phyloP scores from a whole-genome alignment of 148 eudicot species.

The Polygonum maritimum region DNA sequence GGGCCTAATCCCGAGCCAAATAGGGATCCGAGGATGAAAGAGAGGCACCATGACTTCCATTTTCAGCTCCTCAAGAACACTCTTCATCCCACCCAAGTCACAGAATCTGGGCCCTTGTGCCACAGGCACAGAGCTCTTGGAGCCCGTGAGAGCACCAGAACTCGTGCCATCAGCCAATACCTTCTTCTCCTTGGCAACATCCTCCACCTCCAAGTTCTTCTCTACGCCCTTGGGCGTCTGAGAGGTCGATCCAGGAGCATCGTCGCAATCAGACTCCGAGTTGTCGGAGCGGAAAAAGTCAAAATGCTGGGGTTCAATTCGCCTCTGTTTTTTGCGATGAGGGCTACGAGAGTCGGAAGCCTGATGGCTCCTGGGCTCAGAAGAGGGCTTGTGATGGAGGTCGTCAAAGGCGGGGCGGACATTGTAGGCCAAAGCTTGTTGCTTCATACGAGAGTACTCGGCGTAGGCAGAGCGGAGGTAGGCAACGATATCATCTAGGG shows the following conservation, averaged over 20 bases:
- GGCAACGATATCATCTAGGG: conserved; percentile 18
- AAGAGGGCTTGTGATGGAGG: conserved; percentile 6
- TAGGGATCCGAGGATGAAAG: conserved; percentile 41
- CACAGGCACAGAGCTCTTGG: conserved; percentile 7
- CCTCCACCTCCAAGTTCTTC: conserved; percentile 41
- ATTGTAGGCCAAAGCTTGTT: neutral
- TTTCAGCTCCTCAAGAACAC: conserved; percentile 47
- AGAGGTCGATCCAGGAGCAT: conserved; percentile 16
- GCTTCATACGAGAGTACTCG: conserved; percentile 16
- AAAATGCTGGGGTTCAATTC: neutral
- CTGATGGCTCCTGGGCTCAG: neutral
- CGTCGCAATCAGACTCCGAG: conserved; percentile 19
- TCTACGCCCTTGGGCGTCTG: neutral
- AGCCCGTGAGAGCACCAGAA: conserved; percentile 9
- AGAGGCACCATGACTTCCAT: conserved; percentile 77
- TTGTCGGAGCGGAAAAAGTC: neutral
- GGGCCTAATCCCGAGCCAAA: conserved; percentile 35
- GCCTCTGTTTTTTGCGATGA: conserved; percentile 14
- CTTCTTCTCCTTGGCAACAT: conserved; percentile 26
- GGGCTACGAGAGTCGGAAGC: neutral
- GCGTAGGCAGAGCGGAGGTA: conserved; percentile 21
- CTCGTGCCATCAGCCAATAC: conserved; percentile 13
- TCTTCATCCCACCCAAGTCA: conserved; percentile 75
- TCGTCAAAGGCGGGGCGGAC: conserved; percentile 1
- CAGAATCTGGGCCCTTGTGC: conserved; percentile 25